A percentile compares a stretch with the other conserved stretches of the same genome.
phyloP scores from a whole-genome alignment of 2,329 filamentous ascomycete species.

The Chaetomiaceae sp. region DNA sequence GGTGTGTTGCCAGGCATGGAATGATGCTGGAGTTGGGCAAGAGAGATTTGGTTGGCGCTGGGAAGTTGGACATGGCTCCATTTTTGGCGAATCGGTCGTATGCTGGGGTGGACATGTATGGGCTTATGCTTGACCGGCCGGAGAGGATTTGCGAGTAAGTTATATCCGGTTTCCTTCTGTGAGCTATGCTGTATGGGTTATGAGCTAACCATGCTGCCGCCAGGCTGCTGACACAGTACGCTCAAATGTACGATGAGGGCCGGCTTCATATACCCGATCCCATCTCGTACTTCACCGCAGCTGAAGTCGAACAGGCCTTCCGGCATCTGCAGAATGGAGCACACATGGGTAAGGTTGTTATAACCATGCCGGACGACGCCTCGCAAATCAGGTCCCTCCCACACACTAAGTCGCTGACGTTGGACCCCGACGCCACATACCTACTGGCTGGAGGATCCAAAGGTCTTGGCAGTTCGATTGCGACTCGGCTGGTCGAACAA shows the following conservation, averaged over 20 bases:
- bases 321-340: conserved; percentile 38
- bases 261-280: neutral
- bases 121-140: neutral
- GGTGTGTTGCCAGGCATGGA: conserved; percentile 32
- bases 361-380: conserved; percentile 24
- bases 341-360: conserved; percentile 42
- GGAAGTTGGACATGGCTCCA: conserved; percentile 11
- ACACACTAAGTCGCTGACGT: neutral
- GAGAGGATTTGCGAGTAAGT: neutral
- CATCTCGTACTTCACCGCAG: conserved; percentile 26
- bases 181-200: too few relatives aligned
- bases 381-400: neutral
- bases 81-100: conserved; percentile 16
- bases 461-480: neutral
- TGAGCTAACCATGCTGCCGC: neutral
- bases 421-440: conserved; percentile 16
- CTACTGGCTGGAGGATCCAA: neutral
- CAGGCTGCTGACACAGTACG: neutral
- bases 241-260: neutral
- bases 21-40: conserved; percentile 18
- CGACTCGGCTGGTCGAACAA: neutral
- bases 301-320: conserved; percentile 35
- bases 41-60: conserved; percentile 8
- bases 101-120: neutral
- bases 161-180: neutral